Evolutionary conservation across 352 stramenopile genomes (phyloP).

Genomic region (Phytophthora capsici): DNA sequence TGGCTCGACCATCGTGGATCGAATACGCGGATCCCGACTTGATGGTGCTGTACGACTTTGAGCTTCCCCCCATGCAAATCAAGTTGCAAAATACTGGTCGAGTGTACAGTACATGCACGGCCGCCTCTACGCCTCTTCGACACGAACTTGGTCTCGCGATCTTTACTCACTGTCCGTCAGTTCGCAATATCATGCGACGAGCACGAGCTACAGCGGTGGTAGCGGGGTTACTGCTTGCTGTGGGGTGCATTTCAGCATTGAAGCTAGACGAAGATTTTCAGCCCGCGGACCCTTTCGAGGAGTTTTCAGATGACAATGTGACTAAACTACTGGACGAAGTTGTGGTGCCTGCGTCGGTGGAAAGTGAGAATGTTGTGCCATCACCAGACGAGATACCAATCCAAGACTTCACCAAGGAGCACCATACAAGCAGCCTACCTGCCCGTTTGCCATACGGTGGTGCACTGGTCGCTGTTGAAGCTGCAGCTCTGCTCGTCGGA

Average conservation of each 20-base stretch:
- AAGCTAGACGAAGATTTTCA: constrained; percentile 10
- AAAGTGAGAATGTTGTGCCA: constrained; percentile 11
- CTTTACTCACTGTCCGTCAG: constrained; percentile 23
- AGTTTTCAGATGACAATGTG: constrained; percentile 11
- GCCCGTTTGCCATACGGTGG: constrained; percentile 16
- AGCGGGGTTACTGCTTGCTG: constrained; percentile 9
- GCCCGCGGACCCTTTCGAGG: constrained; percentile 27
- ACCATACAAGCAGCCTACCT: background rate
- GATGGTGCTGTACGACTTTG: constrained; percentile 14
- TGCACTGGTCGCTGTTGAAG: constrained; percentile 37
- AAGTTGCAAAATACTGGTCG: background rate
- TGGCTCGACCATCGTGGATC: constrained; percentile 38
- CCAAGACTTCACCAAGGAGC: constrained; percentile 7
- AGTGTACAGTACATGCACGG: too few species aligned
- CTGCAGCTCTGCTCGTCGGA: constrained; percentile 37
- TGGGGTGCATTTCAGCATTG: background rate
- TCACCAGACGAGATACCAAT: background rate
- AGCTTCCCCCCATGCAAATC: constrained; percentile 18
- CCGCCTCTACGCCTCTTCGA: constrained; percentile 15
- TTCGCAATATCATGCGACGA: constrained; percentile 20
- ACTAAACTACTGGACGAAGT: constrained; percentile 28
- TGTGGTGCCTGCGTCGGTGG: constrained; percentile 16
- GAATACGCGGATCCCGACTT: constrained; percentile 41
- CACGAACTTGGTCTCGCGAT: constrained; percentile 20
- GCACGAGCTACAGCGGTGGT: background rate